Conservation (phyloP, 1,139 yeast species). For the Yamadazyma diddensiae region DNA sequence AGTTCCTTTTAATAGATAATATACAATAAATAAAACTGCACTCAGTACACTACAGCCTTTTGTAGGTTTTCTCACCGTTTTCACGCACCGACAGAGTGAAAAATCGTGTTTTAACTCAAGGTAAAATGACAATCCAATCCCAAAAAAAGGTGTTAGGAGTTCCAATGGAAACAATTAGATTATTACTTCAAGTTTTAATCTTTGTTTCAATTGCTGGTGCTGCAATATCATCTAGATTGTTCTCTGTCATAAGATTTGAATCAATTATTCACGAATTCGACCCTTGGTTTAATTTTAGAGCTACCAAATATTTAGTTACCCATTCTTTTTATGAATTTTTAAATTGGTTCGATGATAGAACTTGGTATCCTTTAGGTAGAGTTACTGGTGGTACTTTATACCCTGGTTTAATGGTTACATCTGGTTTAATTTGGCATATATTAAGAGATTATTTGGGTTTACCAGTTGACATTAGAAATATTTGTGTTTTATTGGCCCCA, state of each 20-base stretch:
- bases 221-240: conserved; percentile 83
- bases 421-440: conserved; percentile 81
- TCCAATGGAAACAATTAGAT: conserved; percentile 37
- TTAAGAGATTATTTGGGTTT: conserved; percentile 62
- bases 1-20: conserved; percentile 6
- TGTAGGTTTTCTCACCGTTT: neutral
- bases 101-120: conserved; percentile 1
- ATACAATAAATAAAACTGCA: neutral
- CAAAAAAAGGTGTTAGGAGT: conserved; percentile 33
- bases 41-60: too few species aligned
- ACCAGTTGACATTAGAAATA: conserved; percentile 92
- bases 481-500: conserved; percentile 95
- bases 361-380: conserved; percentile 99
- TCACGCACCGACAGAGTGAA: neutral
- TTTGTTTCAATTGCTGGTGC: conserved; percentile 80
- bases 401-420: conserved; percentile 98
- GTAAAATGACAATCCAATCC: conserved; percentile 10
- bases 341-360: conserved; percentile 98
- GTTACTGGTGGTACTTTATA: conserved; percentile 98
- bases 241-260: conserved; percentile 82
- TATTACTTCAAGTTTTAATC: conserved; percentile 61
- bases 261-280: conserved; percentile 98
- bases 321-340: conserved; percentile 86
- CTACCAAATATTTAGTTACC: conserved; percentile 83
- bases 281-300: conserved; percentile 98